A percentile compares a stretch with the other conserved stretches of the same genome.
Evolutionary conservation across 345 rosid species (phyloP).

Genomic region (Erodium maritimum): DNA sequence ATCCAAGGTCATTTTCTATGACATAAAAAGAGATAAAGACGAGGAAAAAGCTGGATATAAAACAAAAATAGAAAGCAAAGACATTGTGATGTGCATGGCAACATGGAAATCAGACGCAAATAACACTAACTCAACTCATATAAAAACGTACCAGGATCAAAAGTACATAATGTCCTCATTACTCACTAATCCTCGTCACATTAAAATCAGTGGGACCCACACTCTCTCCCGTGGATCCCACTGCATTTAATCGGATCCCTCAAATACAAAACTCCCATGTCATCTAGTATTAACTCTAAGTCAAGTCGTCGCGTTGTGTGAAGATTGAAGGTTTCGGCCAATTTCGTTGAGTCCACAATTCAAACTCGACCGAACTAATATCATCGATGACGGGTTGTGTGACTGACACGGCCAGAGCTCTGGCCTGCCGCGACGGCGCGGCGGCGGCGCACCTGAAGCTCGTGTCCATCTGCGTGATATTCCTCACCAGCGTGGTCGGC

Average conservation of each 20-base stretch:
- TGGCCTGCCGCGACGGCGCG: slow-evolving; percentile 42
- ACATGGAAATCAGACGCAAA: not conserved
- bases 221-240: not conserved
- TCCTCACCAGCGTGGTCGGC: slow-evolving; percentile 62
- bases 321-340: too few species aligned
- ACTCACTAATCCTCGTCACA: too few species aligned
- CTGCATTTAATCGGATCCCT: not conserved
- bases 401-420: slow-evolving; percentile 37
- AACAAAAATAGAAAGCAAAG: not conserved
- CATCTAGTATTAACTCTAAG: not conserved
- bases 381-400: slow-evolving; percentile 39
- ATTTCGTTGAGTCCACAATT: not conserved
- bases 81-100: not conserved
- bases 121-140: not conserved
- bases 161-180: too few species aligned
- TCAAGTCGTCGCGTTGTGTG: not conserved
- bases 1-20: too few species aligned
- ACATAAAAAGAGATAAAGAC: too few species aligned
- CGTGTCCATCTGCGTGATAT: slow-evolving; percentile 44
- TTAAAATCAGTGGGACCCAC: too few species aligned
- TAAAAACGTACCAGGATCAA: too few species aligned
- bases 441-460: slow-evolving; percentile 70
- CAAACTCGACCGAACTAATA: not conserved
- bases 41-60: too few species aligned
- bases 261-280: too few species aligned